Evolutionary conservation across 2,329 filamentous ascomycete species (phyloP), one percentile per base, ranked within the genome.

Genomic region (Lecanicillium sp.): DNA sequence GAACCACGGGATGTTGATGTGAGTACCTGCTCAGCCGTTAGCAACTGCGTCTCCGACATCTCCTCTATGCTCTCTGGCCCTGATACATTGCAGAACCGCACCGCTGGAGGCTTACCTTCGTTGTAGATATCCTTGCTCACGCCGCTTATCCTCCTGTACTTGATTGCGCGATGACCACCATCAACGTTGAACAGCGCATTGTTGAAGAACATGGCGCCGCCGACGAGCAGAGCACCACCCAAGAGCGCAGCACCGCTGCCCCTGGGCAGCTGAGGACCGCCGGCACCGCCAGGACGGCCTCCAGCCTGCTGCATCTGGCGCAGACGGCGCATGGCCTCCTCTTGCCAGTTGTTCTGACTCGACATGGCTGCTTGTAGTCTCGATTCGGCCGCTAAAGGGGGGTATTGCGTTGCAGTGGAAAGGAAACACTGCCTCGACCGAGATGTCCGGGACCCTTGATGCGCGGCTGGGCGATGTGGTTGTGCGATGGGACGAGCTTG

Each of bases 151-250:
- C 89, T 83, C 54, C 84, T 88, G 71, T 98, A 98, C 67, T 98
- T 98, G 76, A 98, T 98, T 49, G 92, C 92, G 59, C 92, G 83
- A 66, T 97, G 92, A 69, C 92, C 92, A 81, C 92, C 92, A 59
- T 98, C 92, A 54, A 98, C 92, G 68, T 83, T 83, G 70, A 83
- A 83, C 5, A 83, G 69, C 32, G 78, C 73, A 59, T 79, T 74
- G 52, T 74, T 69, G 47, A 79, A 52, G 49, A 79, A 46, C 51
- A 72, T 56, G 41, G 66, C 59, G 33, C 69, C 74, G 42, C 70
- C 71, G 13, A 63, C 64, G 31, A 75, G 53, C 22, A 76, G 51
- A 14, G 61, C 49, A 15, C 68, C 51, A 31, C 61, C 67, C 20
- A 60, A 55, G 34, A 73, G 39, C 25, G 62, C 64, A 32, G 58